Evolutionary conservation across 1,284 basidiomycete species (phyloP).

Genomic region (Athelia sp.): DNA sequence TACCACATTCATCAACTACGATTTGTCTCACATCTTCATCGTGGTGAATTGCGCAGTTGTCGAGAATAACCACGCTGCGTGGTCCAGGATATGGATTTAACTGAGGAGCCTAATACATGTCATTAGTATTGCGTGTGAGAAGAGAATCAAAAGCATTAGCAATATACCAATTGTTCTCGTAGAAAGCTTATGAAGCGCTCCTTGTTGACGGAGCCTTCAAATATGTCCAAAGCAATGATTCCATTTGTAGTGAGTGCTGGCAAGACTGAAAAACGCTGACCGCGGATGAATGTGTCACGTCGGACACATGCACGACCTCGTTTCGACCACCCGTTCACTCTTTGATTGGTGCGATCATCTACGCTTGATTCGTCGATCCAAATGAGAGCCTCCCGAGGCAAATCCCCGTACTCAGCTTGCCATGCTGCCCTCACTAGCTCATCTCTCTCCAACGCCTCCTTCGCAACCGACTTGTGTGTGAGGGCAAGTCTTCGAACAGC

Average conservation of each 20-base stretch:
- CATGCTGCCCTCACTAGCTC: conserved; percentile 22
- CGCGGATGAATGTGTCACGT: conserved; percentile 10
- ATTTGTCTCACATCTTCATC: conserved; percentile 13
- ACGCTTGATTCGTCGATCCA: conserved; percentile 23
- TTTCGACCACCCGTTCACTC: conserved; percentile 8
- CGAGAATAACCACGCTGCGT: conserved; percentile 21
- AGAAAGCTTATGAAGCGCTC: conserved; percentile 15
- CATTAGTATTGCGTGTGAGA: background rate
- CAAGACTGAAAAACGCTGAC: conserved; percentile 14
- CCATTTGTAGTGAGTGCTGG: conserved; percentile 16
- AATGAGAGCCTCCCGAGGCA: conserved; percentile 7
- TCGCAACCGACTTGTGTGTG: conserved; percentile 17
- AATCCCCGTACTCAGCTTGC: conserved; percentile 16
- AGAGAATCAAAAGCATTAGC: background rate
- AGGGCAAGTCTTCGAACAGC: conserved; percentile 8
- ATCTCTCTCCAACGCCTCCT: conserved; percentile 19
- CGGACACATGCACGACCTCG: conserved; percentile 11
- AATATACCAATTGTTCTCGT: conserved; percentile 12
- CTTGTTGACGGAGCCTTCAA: conserved; percentile 16
- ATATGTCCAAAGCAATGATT: conserved; percentile 16
- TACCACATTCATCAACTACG: conserved; percentile 13
- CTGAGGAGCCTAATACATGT: conserved; percentile 10
- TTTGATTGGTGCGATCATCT: conserved; percentile 10
- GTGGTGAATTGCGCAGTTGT: conserved; percentile 25
- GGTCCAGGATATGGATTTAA: conserved; percentile 14